Evolutionary conservation across 2,329 filamentous ascomycete genomes (phyloP), one percentile per base, ranked within the genome.

Genomic region (Cercospora brassicicola): DNA sequence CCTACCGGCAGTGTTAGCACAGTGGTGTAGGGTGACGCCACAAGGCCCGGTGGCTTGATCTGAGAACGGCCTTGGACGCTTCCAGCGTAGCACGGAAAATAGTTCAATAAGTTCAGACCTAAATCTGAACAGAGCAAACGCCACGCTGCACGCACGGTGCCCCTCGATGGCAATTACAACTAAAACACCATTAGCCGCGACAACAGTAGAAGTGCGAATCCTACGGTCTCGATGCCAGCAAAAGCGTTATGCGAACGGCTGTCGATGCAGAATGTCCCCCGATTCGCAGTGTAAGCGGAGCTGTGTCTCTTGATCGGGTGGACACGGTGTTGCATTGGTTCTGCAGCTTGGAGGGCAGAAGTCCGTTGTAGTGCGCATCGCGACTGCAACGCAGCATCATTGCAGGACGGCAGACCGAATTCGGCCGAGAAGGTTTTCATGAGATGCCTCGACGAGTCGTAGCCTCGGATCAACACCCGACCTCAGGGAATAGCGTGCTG

Each of bases 71-170:
- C 18, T 62, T 62, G 39, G 39, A 51, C 60, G n/a, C 15, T n/a
- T 62, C 15, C 36, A 61, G 59, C 20, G 20, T 61, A 61, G 59
- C 45, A 63, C 60, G 51, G 31, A 55, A 63, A 28, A 45, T 36
- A 55, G 31, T 42, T 64, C 18, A 56, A 56, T 42, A 31, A 33
- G 18, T 51, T 64, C 30, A 28, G 48, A 33, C 42, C 48, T 33
- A 23, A 53, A 39, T 42, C 18, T 30, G 48, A 36, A 39, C 61
- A 30, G 48, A 64, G 45, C 61, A 20, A 23, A 55, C 61, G 53
- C 53, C 23, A 56, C 26, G 53, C 53, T 51, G 45, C 45, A 51
- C 45, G 18, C 18, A 20, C 18, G 18, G 18, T 51, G 20, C 45
- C 45, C 45, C 45, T 51, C 45, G 45, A 51, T 51, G 18, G 45